Percentiles rank a stretch among this genome's conserved stretches.
phyloP scores from a whole-genome alignment of 2,329 filamentous ascomycete genomes.

The Botrytis cinerea region DNA sequence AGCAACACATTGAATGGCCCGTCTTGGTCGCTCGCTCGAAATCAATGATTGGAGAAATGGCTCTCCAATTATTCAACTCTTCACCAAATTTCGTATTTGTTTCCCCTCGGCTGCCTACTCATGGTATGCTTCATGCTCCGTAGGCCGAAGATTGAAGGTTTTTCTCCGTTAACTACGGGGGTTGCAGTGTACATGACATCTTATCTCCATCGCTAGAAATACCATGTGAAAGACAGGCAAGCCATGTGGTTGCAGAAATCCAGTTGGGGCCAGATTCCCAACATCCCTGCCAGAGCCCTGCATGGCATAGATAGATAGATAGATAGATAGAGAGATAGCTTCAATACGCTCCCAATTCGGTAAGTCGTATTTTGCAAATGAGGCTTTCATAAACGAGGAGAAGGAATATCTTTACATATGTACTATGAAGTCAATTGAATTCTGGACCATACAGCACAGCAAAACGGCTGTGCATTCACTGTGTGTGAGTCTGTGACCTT shows the following conservation, averaged over 20 bases:
- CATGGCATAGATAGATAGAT: conserved; percentile 3
- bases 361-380: conserved; percentile 11
- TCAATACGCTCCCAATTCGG: background rate
- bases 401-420: background rate
- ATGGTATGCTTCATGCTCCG: background rate
- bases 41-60: background rate
- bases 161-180: background rate
- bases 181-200: background rate
- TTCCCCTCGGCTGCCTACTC: background rate
- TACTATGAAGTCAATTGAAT: background rate
- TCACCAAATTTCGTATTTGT: background rate
- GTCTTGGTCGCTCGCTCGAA: background rate
- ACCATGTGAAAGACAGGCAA: conserved; percentile 12
- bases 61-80: background rate
- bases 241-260: conserved; percentile 9
- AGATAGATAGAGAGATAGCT: background rate
- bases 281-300: conserved; percentile 2
- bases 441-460: background rate
- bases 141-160: background rate
- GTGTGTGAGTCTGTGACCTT: background rate
- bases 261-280: background rate
- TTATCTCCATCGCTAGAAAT: conserved; percentile 1
- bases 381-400: background rate
- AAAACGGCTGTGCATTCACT: background rate
- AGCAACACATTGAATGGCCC: background rate